These are phyloP conservation scores for Entophlyctis luteolus DNA, from an alignment of 192 early-diverging fungal genomes.

Conservation along the genomic window DNA sequence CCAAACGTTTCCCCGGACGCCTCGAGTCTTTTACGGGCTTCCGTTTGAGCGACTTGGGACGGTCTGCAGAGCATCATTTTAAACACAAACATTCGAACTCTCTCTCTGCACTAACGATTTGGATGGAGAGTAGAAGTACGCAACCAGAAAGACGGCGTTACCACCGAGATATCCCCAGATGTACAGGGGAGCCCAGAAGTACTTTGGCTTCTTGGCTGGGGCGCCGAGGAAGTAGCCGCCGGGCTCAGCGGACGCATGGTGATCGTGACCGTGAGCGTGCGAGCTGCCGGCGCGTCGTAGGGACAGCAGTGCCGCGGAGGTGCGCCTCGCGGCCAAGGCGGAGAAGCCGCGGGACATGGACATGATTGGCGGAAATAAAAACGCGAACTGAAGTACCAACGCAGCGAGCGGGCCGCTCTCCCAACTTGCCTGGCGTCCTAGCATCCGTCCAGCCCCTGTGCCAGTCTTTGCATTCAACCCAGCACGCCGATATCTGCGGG, in stretches of 20 bases:
- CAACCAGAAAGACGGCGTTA: constrained; percentile 25
- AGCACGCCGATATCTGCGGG: too few relatives aligned
- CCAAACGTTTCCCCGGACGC: constrained; percentile 40
- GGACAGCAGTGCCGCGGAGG: too few relatives aligned
- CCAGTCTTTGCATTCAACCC: too few relatives aligned
- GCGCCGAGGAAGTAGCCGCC: constrained; percentile 21
- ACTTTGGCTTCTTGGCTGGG: constrained; percentile 22
- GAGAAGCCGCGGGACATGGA: too few relatives aligned
- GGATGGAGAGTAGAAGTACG: constrained; percentile 32
- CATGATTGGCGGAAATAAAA: too few relatives aligned
- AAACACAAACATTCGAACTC: neutral
- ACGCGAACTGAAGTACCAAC: too few relatives aligned
- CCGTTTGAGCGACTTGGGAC: constrained; percentile 24
- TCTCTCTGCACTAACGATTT: constrained; percentile 18
- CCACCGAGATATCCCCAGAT: constrained; percentile 39
- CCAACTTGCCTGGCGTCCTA: too few relatives aligned
- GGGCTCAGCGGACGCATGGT: constrained; percentile 9
- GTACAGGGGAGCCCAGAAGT: constrained; percentile 43
- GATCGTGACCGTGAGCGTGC: constrained; percentile 12
- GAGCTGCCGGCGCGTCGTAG: neutral
- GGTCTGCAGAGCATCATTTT: constrained; percentile 4
- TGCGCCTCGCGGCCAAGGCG: too few relatives aligned
- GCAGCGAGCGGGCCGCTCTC: too few relatives aligned
- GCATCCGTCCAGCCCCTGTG: too few relatives aligned
- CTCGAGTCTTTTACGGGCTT: constrained; percentile 35